Base-by-base conservation (phyloP, 345 rosid species). In the Sisymbrium irio region DNA sequence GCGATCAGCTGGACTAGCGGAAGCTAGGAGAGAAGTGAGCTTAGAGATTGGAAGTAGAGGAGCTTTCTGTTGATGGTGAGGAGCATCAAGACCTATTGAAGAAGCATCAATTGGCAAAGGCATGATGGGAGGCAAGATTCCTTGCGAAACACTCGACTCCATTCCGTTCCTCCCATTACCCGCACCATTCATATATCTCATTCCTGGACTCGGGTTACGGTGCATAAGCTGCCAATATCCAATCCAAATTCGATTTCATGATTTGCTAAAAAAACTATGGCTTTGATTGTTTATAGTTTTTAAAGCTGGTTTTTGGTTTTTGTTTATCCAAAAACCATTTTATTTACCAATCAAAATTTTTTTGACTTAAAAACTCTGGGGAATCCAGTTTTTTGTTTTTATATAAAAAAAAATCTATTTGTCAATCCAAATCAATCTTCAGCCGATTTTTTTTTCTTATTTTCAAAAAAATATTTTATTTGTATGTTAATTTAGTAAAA, bases 11-110 rank as follows among this genome's bases (percentile, higher is more conserved):
- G 82, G 87, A 39, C 62, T 65, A 30, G 89, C 86, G 18, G 78
- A 67, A 32, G 92, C 87, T 71, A 87, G 69, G 19, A 82, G 85
- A 80, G 86, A 80, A 40, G 85, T 81, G 7, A 89, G 89, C 30
- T 81, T 80, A 18, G 88, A 83, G 11, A 71, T 71, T 2, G 80
- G 76, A 2, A 63, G 61, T 44, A 45, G 20, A 0, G 70, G 6
- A 12, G 5, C 65, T 69, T 76, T 69, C 6, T 76, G 70, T 15
- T 51, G 57, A 25, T 5, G 64, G 50, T 69, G 72, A 37, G 65
- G 14, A 36, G 39, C 60, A 73, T 56, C 58, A 47, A 56, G 65
- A 36, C 59, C 17, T 8, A 77, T 70, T 56, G 85, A 76, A 22
- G 87, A 75, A 25, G 70, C 73, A 57, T 86, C 87, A 57, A 70